Base-by-base conservation (phyloP, 2,329 filamentous ascomycete species). In the Metarhizium rileyi region DNA sequence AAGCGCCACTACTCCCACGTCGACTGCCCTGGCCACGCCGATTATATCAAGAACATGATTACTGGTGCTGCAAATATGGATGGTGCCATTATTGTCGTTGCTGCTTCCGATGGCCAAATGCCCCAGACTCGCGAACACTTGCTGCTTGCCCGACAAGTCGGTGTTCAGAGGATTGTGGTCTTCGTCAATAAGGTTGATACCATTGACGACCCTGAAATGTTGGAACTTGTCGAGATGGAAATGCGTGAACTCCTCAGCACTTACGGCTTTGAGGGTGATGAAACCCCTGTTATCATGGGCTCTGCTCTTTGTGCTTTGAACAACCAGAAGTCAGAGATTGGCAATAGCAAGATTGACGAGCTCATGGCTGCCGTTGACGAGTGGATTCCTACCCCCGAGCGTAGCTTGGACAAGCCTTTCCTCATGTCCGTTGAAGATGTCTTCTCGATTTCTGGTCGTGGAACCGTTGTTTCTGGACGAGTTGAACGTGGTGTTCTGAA, bases 31-130 rank as follows among this genome's bases (percentile, higher is more conserved):
- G 93, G 93, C 74, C 93, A 98, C 85, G 93, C 93, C 73, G 93
- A 98, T 89, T 98, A 98, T 80, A 97, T 98, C 78, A 98, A 98
- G 83, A 98, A 98, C 85, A 98, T 98, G 93, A 98, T 98, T 71
- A 98, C 93, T 59, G 93, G 93, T 83, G 90, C 93, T 56, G 91
- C 94, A 64, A 95, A 90, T 78, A 98, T 98, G 93, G 93, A 98
- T 64, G 93, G 93, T 64, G 91, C 93, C 64, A 91, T 98, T 68
- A 96, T 98, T 64, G 93, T 98, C 59, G 94, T 98, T 62, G 94
- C 94, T 61, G 93, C 93, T 60, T 95, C 90, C 35, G 93, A 98
- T 68, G 93, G 93, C 68, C 94, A 98, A 77, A 98, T 98, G 93
- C 93, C 93, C 64, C 94, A 98, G 81, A 98, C 93, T 59, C 83